These are phyloP conservation scores for Brassica cretica DNA, from an alignment of 345 rosid genomes.

Conservation along the genomic window DNA sequence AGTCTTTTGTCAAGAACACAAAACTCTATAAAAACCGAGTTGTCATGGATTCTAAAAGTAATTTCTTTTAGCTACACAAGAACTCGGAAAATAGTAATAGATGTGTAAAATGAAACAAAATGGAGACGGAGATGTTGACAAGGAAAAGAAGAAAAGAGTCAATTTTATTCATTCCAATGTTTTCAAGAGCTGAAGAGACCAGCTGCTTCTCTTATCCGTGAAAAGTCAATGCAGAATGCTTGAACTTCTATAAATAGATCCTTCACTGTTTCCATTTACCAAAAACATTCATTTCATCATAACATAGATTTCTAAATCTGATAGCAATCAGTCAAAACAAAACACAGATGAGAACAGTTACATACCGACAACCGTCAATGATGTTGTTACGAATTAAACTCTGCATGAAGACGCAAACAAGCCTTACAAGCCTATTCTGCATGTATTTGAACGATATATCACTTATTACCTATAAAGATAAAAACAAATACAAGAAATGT, in stretches of 20 bases:
- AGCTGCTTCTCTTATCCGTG: constrained; percentile 87
- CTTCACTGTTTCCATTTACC: constrained; percentile 57
- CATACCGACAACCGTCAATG: constrained; percentile 59
- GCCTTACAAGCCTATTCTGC: constrained; percentile 98
- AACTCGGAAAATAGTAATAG: too few relatives aligned
- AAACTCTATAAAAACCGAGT: neutral
- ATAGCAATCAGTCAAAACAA: neutral
- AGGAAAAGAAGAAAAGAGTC: too few relatives aligned
- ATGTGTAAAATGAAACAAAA: too few relatives aligned
- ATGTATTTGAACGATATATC: constrained; percentile 61
- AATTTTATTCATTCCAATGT: constrained; percentile 50
- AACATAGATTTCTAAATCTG: too few relatives aligned
- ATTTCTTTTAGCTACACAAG: neutral
- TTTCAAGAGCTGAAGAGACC: constrained; percentile 79
- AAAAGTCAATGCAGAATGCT: constrained; percentile 96
- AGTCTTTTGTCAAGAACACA: neutral
- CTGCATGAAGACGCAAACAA: constrained; percentile 95
- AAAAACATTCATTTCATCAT: too few relatives aligned
- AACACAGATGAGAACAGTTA: neutral
- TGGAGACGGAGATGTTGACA: too few relatives aligned
- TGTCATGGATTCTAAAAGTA: neutral
- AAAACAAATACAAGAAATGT: neutral
- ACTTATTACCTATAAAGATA: constrained; percentile 5
- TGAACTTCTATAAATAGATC: constrained; percentile 95
- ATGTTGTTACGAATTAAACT: constrained; percentile 84